Base-by-base conservation (phyloP, 352 stramenopile species). In the Globisporangium polare region DNA sequence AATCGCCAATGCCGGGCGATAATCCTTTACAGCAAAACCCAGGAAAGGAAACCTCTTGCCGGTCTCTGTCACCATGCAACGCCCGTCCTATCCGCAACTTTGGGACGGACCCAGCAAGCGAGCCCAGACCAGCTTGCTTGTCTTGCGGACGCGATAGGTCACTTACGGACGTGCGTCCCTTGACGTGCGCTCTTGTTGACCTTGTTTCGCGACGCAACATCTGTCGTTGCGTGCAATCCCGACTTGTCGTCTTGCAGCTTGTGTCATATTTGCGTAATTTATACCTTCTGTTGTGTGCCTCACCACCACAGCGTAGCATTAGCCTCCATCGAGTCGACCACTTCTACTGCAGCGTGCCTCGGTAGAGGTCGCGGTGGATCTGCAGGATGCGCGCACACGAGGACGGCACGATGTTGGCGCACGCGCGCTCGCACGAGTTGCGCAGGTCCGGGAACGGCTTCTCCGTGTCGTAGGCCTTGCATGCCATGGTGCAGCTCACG, bases 371-470 rank as follows among this genome's bases (percentile, higher is more conserved):
- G 17, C 70, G 63, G 47, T 83, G 83, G 52, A 90, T 88, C 66
- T 91, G 77, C 42, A 89, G 70, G 46, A 86, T 81, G 24, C 82
- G 79, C 47, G 69, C 60, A 60, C 83, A 89, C 13, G 83, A 80
- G 7, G 79, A 83, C n/a, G 72, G 60, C 31, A 85, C 71, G 46
- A 89, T 75, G 46, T 83, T 84, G 31, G 74, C 76, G 55, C 83
- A 90, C 24, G 77, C 77, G 18, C 73, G 68, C 46, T 83, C 77
- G 39, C 80, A 89, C 18, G 77, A 63, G 20, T 78, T 80, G 41
- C 72, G 74, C 47, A 83, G 53, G n/a, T 77, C 73, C 17, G 76
- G 75, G 55, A 71, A 77, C 1, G 74, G 77, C 26, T 56, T 60
- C 49, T 89, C 73, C 24, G 71, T 71, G 60, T 89, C 80, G 70